Percentiles rank a stretch among this genome's conserved stretches.
Conservation (phyloP, 116 monocot species). For the Thalassia testudinum region DNA sequence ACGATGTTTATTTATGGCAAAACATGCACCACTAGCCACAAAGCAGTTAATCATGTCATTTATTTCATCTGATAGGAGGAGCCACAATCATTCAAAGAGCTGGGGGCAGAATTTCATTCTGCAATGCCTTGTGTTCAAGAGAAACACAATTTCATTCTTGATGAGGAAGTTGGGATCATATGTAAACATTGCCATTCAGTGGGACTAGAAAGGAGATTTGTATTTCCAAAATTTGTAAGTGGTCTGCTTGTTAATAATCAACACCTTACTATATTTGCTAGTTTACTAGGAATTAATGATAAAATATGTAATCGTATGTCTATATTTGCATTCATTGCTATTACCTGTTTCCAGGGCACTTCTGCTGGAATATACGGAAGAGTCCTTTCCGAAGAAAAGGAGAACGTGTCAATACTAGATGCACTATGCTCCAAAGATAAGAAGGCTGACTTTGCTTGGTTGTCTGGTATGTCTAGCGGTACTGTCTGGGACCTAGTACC, state of each 20-base stretch:
- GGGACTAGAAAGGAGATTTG: slow-evolving; percentile 27
- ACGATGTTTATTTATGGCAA: too few relatives aligned
- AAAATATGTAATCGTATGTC: neutral
- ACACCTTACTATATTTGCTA: neutral
- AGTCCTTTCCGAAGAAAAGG: slow-evolving; percentile 4
- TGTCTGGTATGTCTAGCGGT: slow-evolving; percentile 7
- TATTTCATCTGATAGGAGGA: neutral
- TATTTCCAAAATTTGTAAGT: slow-evolving; percentile 59
- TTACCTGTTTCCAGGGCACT: neutral
- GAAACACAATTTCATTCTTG: slow-evolving; percentile 40
- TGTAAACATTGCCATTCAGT: slow-evolving; percentile 57
- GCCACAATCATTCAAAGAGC: slow-evolving; percentile 4
- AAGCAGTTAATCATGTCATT: neutral
- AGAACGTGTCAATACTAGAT: slow-evolving; percentile 8
- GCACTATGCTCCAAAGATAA: slow-evolving; percentile 11
- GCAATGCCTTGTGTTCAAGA: slow-evolving; percentile 16
- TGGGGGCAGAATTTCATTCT: slow-evolving; percentile 12
- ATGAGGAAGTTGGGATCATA: slow-evolving; percentile 55
- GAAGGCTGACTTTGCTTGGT: slow-evolving; percentile 4
- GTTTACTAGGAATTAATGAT: neutral
- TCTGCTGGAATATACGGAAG: slow-evolving; percentile 9
- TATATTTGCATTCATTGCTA: neutral
- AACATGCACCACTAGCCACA: too few relatives aligned
- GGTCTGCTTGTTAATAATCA: neutral
- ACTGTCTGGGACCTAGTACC: slow-evolving; percentile 78